Conservation (phyloP, 495 filamentous ascomycete genomes). For the Beverwykella pulmonaria region DNA sequence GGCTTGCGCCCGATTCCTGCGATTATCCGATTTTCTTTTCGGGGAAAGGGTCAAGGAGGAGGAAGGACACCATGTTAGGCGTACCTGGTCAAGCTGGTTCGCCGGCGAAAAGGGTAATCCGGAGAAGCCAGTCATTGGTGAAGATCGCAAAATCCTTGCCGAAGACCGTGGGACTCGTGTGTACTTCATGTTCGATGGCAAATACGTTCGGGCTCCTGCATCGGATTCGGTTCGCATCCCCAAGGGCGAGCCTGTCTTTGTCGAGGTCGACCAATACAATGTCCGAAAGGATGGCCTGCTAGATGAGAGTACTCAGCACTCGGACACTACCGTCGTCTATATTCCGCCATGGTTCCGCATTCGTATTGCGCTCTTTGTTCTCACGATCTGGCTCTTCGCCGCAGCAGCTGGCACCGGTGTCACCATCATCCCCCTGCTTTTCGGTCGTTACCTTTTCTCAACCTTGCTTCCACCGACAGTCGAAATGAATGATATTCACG, state of each 20-base stretch:
- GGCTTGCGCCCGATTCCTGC: conserved; percentile 74
- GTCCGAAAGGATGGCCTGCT: conserved; percentile 60
- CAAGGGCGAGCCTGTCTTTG: conserved; percentile 77
- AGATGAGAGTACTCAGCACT: conserved; percentile 66
- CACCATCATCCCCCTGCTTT: conserved; percentile 80
- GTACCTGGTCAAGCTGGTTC: conserved; percentile 58
- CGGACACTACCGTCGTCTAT: conserved; percentile 79
- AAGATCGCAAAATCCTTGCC: conserved; percentile 42
- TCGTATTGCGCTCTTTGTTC: conserved; percentile 81
- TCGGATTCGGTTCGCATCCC: conserved; percentile 93
- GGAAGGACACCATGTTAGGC: conserved; percentile 66
- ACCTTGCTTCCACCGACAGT: conserved; percentile 65
- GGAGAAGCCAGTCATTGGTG: conserved; percentile 52
- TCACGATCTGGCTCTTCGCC: conserved; percentile 91
- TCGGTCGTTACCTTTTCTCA: conserved; percentile 77
- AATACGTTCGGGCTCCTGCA: conserved; percentile 84
- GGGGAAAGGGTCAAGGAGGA: conserved; percentile 79
- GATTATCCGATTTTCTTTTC: conserved; percentile 91
- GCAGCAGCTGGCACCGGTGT: conserved; percentile 86
- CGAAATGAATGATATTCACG: conserved; percentile 91
- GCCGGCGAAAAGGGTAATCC: conserved; percentile 53
- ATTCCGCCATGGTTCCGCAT: conserved; percentile 82
- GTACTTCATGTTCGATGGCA: conserved; percentile 71
- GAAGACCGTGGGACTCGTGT: conserved; percentile 48
- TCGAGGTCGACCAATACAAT: conserved; percentile 76